phyloP scores from a whole-genome alignment of 2,329 filamentous ascomycete species.

The Ascocoryne sarcoides region DNA sequence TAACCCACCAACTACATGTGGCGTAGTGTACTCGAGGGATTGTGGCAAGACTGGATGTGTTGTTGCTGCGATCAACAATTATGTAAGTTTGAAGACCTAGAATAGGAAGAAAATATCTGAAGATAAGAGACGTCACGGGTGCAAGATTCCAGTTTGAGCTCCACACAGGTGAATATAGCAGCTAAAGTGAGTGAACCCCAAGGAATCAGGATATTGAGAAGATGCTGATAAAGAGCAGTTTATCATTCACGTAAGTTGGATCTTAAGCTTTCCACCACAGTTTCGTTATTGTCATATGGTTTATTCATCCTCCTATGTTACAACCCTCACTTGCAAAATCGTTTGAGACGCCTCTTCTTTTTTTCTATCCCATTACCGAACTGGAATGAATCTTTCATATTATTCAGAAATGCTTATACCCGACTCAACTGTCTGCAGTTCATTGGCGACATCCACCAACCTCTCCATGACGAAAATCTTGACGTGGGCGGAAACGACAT shows the following conservation, averaged over 20 bases:
- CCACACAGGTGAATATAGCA: slow-evolving; percentile 44
- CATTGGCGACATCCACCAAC: slow-evolving; percentile 62
- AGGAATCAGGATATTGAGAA: slow-evolving; percentile 8
- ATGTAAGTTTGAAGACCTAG: slow-evolving; percentile 17
- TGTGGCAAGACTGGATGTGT: slow-evolving; percentile 55
- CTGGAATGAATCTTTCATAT: neutral
- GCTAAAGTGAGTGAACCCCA: slow-evolving; percentile 37
- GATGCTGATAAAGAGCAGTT: slow-evolving; percentile 18
- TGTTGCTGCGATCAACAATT: slow-evolving; percentile 35
- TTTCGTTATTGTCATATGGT: too few species aligned
- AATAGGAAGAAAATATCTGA: slow-evolving; percentile 42
- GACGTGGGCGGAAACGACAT: slow-evolving; percentile 61
- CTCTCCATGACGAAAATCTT: slow-evolving; percentile 56
- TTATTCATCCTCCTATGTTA: too few species aligned
- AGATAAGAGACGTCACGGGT: slow-evolving; percentile 25
- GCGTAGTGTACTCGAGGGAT: slow-evolving; percentile 50
- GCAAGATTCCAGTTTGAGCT: slow-evolving; percentile 29
- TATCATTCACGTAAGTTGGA: slow-evolving; percentile 27
- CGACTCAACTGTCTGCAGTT: too few species aligned
- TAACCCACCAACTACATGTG: slow-evolving; percentile 47
- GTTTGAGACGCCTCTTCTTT: too few species aligned
- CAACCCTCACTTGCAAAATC: too few species aligned
- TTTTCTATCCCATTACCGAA: neutral
- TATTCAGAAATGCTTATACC: too few species aligned
- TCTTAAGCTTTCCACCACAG: too few species aligned